Base-by-base conservation (phyloP, 768 basidiomycete genomes). In the Boletus tylopilopsis region DNA sequence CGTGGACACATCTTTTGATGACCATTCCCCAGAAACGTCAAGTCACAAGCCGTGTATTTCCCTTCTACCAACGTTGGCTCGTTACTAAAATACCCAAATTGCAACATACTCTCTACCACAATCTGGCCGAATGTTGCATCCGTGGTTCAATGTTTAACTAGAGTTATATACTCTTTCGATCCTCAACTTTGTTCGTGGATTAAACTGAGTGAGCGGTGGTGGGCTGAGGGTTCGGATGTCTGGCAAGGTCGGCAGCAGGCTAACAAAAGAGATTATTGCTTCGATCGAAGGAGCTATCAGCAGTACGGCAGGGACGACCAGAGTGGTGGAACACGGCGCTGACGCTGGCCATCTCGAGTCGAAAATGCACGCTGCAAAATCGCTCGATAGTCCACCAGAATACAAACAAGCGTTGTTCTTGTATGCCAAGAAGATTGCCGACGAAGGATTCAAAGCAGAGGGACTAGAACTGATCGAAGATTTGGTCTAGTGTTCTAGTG, bases 401-500 rank as follows among this genome's bases (percentile, higher is more conserved):
- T 96, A 90, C 69, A 89, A 84, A 65, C 78, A 83, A 59, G 81
- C 80, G 47, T 63, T 97, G 56, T 55, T 84, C 47, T 56, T 81
- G 56, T 97, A 96, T 64, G 85, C 91, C 32, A 87, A 80, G 73
- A 84, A 81, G 70, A 73, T 98, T 35, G 91, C 87, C 30, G 90
- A 96, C 55, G 93, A 95, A 64, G 93, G 88, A 0, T 93, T 92
- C 65, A 74, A 80, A 53, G 86, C 74, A 32, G 93, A 94, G 66
- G 94, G 84, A 16, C 94, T 96, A 66, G 95, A 98, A 66, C 68
- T 99, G 47, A 79, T 95, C 42, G 85, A 80, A 67, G 96, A 97
- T 55, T 88, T 58, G 94, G 94, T 15, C 94, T 93, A 0, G 72
- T 94, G 33, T 95, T 90, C 69, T 87, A 84, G 94, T 94, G 62